Evolutionary conservation across 2,329 filamentous ascomycete genomes (phyloP).

Genomic region (Talaromyces pinophilus): DNA sequence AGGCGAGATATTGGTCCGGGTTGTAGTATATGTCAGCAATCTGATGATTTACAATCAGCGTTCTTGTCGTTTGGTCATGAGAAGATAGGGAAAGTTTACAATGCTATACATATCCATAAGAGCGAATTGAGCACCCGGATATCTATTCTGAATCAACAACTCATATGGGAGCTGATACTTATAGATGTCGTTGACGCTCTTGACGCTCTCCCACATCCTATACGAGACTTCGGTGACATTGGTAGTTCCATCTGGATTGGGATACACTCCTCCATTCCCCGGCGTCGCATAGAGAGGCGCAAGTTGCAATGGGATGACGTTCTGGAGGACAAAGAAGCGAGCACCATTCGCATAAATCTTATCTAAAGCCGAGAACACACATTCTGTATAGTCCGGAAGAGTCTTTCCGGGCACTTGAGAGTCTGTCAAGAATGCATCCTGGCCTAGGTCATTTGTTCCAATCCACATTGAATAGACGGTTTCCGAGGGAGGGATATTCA

Average conservation of each 20-base stretch:
- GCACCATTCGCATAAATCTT: conserved; percentile 65
- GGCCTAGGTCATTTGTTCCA: conserved; percentile 76
- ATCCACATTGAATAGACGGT: conserved; percentile 79
- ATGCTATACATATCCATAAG: conserved; percentile 68
- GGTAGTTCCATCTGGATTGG: conserved; percentile 48
- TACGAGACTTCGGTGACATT: conserved; percentile 55
- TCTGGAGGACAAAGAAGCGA: conserved; percentile 71
- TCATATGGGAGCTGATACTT: conserved; percentile 55
- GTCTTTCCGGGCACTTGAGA: conserved; percentile 61
- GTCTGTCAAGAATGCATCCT: conserved; percentile 65
- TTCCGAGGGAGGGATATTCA: conserved; percentile 53
- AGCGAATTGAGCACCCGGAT: conserved; percentile 60
- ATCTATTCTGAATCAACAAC: conserved; percentile 44
- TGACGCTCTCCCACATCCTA: conserved; percentile 56
- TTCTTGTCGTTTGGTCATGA: too few relatives aligned
- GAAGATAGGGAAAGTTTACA: conserved; percentile 32
- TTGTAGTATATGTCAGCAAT: conserved; percentile 65
- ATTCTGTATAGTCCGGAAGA: conserved; percentile 66
- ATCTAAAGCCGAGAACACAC: conserved; percentile 65
- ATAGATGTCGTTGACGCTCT: conserved; percentile 54
- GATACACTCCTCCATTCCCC: conserved; percentile 46
- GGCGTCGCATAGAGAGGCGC: conserved; percentile 65
- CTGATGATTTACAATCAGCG: conserved; percentile 30
- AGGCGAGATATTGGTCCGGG: conserved; percentile 62
- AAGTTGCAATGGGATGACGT: conserved; percentile 67